Conservation (phyloP, 2,329 filamentous ascomycete genomes). For the Nannizzia gypsea region DNA sequence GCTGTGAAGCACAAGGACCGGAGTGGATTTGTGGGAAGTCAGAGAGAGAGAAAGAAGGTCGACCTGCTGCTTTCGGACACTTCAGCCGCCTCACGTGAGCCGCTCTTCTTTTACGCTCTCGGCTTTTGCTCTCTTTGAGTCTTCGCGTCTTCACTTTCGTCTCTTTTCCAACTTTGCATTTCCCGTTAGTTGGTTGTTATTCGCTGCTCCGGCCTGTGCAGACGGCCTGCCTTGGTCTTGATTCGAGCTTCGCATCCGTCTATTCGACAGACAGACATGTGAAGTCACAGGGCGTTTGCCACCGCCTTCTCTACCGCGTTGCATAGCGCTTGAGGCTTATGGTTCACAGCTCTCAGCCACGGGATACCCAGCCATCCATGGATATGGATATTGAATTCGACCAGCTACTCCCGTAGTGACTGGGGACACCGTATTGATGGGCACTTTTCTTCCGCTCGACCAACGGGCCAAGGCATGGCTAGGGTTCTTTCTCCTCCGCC, state of each 20-base stretch:
- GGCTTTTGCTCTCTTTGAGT: neutral
- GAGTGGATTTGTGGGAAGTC: no score
- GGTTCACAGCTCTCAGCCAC: neutral
- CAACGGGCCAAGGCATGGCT: no score
- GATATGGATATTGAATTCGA: no score
- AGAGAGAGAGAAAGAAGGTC: neutral
- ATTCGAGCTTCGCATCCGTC: no score
- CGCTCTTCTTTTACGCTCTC: neutral
- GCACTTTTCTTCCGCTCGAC: no score
- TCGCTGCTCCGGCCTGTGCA: neutral
- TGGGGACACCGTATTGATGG: no score
- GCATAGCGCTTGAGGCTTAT: neutral
- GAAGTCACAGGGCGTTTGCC: neutral
- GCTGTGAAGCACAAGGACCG: neutral
- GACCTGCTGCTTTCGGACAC: neutral
- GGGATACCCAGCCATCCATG: neutral
- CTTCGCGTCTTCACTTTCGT: no score
- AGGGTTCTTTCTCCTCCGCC: no score
- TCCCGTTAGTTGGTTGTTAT: no score
- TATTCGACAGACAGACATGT: neutral
- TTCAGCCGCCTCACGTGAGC: neutral
- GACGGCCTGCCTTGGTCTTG: no score
- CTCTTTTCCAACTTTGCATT: neutral
- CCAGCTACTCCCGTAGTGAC: no score
- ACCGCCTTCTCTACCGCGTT: neutral